Percentiles rank a stretch among this genome's conserved stretches.
These are phyloP conservation scores for Closterium sp. DNA, from an alignment of 139 green algal species.

Conservation along the genomic window DNA sequence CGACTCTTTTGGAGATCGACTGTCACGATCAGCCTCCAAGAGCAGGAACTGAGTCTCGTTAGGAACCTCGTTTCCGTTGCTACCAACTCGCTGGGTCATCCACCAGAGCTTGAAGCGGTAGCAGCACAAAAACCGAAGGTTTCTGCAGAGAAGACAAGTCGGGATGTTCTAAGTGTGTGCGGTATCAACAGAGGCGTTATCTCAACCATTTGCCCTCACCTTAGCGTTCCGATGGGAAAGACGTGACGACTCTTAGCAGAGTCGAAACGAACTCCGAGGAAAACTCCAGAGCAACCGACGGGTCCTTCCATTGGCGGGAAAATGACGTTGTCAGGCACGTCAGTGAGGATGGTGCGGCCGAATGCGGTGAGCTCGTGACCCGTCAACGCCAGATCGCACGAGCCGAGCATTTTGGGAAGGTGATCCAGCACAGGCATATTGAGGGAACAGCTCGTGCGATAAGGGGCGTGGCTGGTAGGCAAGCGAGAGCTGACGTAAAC, in stretches of 20 bases:
- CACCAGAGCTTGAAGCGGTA: constrained; percentile 43
- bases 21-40: constrained; percentile 1
- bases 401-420: not conserved
- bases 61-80: constrained; percentile 1
- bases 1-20: not conserved
- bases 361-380: not conserved
- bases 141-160: constrained; percentile 11
- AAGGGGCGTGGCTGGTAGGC: not conserved
- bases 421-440: not conserved
- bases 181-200: no score
- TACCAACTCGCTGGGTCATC: constrained; percentile 26
- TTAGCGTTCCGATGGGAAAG: constrained; percentile 11
- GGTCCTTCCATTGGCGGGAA: not conserved
- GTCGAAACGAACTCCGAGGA: constrained; percentile 12
- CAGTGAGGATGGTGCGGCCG: constrained; percentile 11
- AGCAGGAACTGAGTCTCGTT: constrained; percentile 39
- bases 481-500: not conserved
- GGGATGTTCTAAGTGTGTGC: not conserved
- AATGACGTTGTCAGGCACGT: constrained; percentile 21
- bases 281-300: not conserved
- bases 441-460: not conserved
- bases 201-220: not conserved
- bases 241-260: constrained; percentile 20
- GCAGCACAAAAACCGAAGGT: constrained; percentile 17
- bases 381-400: constrained; percentile 1